These are phyloP conservation scores for Ceratobasidium sp. DNA, from an alignment of 1,284 basidiomycete species.

Conservation along the genomic window DNA sequence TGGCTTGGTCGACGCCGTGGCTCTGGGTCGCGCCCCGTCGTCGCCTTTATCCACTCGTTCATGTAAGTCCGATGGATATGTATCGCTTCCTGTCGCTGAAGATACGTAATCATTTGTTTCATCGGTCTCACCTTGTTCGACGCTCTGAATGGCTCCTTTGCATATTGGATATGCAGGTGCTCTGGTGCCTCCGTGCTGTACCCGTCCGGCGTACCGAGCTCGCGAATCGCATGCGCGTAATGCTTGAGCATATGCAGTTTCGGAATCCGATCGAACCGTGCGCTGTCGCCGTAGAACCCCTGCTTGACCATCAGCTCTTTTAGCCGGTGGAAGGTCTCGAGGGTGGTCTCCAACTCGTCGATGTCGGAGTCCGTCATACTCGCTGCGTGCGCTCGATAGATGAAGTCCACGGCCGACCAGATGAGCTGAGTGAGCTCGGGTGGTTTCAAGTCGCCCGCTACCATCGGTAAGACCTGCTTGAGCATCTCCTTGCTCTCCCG, in stretches of 20 bases:
- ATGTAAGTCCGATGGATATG: neutral
- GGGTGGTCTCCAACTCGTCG: conserved; percentile 48
- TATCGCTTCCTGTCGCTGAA: no score
- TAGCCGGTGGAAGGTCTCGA: conserved; percentile 55
- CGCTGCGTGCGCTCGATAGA: neutral
- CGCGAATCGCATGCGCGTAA: neutral
- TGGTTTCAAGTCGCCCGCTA: neutral
- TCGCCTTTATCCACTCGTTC: neutral
- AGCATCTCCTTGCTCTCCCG: conserved; percentile 26
- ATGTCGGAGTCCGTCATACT: conserved; percentile 50
- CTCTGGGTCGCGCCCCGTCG: no score
- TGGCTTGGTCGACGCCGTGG: no score
- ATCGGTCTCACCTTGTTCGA: conserved; percentile 28
- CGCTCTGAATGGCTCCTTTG: conserved; percentile 26
- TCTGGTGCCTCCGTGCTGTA: conserved; percentile 46
- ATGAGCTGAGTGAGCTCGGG: neutral
- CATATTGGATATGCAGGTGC: conserved; percentile 9
- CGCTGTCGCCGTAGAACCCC: conserved; percentile 48
- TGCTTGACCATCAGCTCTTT: conserved; percentile 54
- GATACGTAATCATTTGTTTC: neutral
- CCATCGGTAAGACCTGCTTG: conserved; percentile 12
- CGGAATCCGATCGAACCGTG: conserved; percentile 6
- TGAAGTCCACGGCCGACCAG: conserved; percentile 15
- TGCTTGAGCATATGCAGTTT: conserved; percentile 35
- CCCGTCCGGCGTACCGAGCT: conserved; percentile 40